phyloP scores from a whole-genome alignment of 257 asterid genomes.

The Nicotiana sylvestris region DNA sequence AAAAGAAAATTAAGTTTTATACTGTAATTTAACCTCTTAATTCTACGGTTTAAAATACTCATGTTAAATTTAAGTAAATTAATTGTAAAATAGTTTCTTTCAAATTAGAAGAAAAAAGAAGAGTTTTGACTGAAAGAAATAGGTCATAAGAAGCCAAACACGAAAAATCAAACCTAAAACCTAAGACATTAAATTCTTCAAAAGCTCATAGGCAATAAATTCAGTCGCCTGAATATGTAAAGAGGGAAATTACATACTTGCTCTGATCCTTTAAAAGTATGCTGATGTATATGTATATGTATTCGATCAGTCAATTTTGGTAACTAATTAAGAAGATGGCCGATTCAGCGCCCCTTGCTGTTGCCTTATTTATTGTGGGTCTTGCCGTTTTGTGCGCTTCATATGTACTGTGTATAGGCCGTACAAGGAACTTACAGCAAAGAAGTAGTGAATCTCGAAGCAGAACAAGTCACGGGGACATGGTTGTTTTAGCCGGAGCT shows the following conservation, averaged over 20 bases:
- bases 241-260: background rate
- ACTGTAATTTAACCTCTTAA: too few species aligned
- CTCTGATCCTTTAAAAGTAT: background rate
- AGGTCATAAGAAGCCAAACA: background rate
- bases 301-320: background rate
- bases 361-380: background rate
- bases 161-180: background rate
- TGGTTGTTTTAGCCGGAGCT: background rate
- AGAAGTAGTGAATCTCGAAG: background rate
- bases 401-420: background rate
- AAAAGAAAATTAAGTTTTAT: too few species aligned
- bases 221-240: background rate
- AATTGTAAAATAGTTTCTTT: background rate
- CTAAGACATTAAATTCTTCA: background rate
- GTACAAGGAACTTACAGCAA: background rate
- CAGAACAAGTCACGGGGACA: background rate
- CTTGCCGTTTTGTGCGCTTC: background rate
- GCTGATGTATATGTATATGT: too few species aligned
- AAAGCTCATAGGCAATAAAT: background rate
- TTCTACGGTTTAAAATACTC: too few species aligned
- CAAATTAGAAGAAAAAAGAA: background rate
- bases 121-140: background rate
- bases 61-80: too few species aligned
- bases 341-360: background rate
- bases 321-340: background rate